phyloP scores from a whole-genome alignment of 352 stramenopile species.

The Globisporangium heterothallicum region DNA sequence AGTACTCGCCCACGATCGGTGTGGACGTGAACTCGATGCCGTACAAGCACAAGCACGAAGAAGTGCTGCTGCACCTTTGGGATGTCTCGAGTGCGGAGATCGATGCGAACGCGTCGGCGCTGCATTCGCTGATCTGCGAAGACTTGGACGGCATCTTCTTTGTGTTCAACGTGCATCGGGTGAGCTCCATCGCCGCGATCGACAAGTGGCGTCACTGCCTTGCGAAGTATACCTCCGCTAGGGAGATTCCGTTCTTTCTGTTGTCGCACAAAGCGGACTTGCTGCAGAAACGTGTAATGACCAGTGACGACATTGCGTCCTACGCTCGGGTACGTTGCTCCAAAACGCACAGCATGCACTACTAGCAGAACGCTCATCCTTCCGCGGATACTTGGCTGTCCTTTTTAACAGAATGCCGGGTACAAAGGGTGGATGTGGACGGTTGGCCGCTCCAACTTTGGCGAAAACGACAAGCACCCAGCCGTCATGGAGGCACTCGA shows the following conservation, averaged over 20 bases:
- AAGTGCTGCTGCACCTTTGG: constrained; percentile 65
- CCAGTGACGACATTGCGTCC: constrained; percentile 77
- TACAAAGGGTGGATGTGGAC: constrained; percentile 86
- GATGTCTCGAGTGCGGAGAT: constrained; percentile 75
- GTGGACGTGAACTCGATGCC: constrained; percentile 60
- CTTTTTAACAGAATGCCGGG: constrained; percentile 40
- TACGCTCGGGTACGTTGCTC: constrained; percentile 43
- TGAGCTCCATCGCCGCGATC: constrained; percentile 80
- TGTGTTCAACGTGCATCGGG: constrained; percentile 84
- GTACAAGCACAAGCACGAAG: constrained; percentile 37
- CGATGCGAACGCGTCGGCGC: constrained; percentile 46
- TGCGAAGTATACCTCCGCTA: constrained; percentile 66
- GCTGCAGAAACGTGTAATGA: constrained; percentile 83
- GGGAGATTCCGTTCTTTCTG: constrained; percentile 74
- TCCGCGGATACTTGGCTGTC: too few relatives aligned
- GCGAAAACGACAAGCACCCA: constrained; percentile 78
- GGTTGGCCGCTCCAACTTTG: constrained; percentile 64
- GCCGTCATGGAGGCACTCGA: constrained; percentile 68
- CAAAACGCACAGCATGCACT: not conserved
- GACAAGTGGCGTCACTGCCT: constrained; percentile 80
- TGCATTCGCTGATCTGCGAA: constrained; percentile 72
- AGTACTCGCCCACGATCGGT: constrained; percentile 72
- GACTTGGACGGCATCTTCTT: constrained; percentile 83
- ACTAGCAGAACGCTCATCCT: too few relatives aligned
- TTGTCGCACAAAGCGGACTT: constrained; percentile 81